Percentiles rank a stretch among this genome's conserved stretches.
Evolutionary conservation across 345 rosid species (phyloP).

Genomic region (Boechera retrofracta): DNA sequence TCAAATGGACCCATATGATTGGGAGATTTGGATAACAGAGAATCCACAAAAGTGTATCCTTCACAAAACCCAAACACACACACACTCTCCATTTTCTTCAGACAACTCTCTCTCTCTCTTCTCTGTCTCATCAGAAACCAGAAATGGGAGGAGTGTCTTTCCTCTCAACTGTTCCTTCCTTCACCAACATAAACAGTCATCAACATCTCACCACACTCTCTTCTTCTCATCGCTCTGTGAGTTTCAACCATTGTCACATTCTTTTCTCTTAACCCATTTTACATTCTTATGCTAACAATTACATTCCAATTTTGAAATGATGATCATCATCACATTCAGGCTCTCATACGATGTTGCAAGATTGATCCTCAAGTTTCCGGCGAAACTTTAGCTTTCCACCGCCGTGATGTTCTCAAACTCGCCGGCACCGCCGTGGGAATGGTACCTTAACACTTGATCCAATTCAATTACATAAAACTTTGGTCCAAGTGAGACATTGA

Average conservation of each 20-base stretch:
- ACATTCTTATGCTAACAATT: neutral
- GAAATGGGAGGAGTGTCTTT: constrained; percentile 54
- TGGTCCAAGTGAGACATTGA: neutral
- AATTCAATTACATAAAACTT: neutral
- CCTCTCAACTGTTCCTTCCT: constrained; percentile 63
- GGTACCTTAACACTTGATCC: constrained; percentile 47
- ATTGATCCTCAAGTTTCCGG: constrained; percentile 43
- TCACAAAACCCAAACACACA: constrained; percentile 35
- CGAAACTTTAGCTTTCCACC: constrained; percentile 38
- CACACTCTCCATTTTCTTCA: constrained; percentile 16
- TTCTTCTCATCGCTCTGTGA: constrained; percentile 44
- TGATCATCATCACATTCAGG: constrained; percentile 47
- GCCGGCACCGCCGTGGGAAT: constrained; percentile 65
- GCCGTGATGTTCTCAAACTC: constrained; percentile 69
- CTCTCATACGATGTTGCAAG: constrained; percentile 55
- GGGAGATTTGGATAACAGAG: constrained; percentile 45
- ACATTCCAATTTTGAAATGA: neutral
- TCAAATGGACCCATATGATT: constrained; percentile 37
- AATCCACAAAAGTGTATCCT: constrained; percentile 39
- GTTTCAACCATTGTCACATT: constrained; percentile 42
- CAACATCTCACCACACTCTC: constrained; percentile 31
- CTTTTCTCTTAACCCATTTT: neutral
- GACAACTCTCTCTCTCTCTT: constrained; percentile 14
- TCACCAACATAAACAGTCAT: constrained; percentile 38
- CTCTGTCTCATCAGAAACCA: constrained; percentile 20